phyloP scores from a whole-genome alignment of 352 stramenopile genomes.

The Pythium sukuiense region DNA sequence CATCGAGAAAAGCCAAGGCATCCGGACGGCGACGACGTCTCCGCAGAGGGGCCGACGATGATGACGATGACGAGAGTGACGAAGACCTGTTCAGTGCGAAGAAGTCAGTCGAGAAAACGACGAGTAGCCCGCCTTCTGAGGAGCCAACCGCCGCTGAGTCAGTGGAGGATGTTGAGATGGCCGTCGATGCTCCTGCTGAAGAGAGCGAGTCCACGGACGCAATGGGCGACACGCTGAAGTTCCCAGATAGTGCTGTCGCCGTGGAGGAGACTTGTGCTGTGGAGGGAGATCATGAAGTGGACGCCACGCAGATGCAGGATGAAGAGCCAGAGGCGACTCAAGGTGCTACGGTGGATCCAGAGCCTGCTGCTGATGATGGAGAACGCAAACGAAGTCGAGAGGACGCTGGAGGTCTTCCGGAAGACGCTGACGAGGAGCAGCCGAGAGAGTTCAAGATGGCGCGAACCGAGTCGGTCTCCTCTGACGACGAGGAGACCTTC shows the following conservation, averaged over 20 bases:
- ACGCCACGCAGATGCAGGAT: background rate
- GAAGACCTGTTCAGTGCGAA: conserved; percentile 16
- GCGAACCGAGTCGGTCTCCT: background rate
- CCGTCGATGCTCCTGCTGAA: background rate
- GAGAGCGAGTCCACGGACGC: conserved; percentile 5
- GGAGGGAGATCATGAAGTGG: background rate
- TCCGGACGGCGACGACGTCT: conserved; percentile 9
- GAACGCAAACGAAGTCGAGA: conserved; percentile 1
- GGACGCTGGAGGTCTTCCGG: background rate
- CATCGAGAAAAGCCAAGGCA: background rate
- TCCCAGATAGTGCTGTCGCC: conserved; percentile 10
- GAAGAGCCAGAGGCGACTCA: background rate
- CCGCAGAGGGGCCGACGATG: conserved; percentile 9
- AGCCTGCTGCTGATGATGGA: background rate
- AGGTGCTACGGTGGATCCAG: background rate
- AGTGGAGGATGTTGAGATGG: conserved; percentile 10
- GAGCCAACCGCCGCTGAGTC: background rate
- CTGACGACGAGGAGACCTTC: background rate
- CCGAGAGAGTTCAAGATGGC: background rate
- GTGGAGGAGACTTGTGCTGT: background rate
- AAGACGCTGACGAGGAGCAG: background rate
- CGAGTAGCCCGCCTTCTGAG: background rate
- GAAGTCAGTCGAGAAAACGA: background rate
- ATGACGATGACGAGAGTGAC: conserved; percentile 23
- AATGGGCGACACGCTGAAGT: conserved; percentile 11